Evolutionary conservation across 768 basidiomycete genomes (phyloP).

Genomic region (Pleurotus tuber-regium): DNA sequence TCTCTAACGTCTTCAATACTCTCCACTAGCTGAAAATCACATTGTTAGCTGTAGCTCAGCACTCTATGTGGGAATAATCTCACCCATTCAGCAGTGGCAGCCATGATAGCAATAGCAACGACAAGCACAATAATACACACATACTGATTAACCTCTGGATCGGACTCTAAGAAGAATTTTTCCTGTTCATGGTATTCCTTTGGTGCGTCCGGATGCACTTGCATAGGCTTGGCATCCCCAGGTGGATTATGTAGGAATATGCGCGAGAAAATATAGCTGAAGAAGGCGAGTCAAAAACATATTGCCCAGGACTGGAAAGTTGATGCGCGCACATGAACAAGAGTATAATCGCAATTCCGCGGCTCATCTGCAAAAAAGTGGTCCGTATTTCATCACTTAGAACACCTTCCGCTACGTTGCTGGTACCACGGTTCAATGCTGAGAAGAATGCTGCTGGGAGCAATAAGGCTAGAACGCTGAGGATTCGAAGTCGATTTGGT

Average conservation of each 20-base stretch:
- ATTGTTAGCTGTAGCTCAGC: background rate
- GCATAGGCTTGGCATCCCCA: constrained; percentile 47
- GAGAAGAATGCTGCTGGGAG: constrained; percentile 70
- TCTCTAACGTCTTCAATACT: constrained; percentile 56
- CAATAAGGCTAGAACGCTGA: constrained; percentile 63
- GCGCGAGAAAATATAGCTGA: constrained; percentile 63
- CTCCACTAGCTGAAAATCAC: constrained; percentile 57
- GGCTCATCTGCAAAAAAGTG: constrained; percentile 57
- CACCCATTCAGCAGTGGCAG: constrained; percentile 70
- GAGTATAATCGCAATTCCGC: constrained; percentile 62
- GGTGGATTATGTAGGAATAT: constrained; percentile 73
- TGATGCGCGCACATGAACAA: constrained; percentile 60
- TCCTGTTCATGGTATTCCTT: constrained; percentile 39
- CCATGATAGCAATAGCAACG: constrained; percentile 58
- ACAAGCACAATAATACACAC: constrained; percentile 53
- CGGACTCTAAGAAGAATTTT: constrained; percentile 27
- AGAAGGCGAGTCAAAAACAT: background rate
- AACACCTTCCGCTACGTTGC: constrained; percentile 17
- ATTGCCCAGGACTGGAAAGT: too few species aligned
- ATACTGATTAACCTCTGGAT: constrained; percentile 63
- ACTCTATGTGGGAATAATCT: constrained; percentile 14
- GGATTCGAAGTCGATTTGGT: background rate
- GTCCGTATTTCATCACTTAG: constrained; percentile 42
- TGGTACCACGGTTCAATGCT: constrained; percentile 40
- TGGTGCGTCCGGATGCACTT: constrained; percentile 41